phyloP scores from a whole-genome alignment of 192 early-diverging fungal species.

The Mortierella claussenii region DNA sequence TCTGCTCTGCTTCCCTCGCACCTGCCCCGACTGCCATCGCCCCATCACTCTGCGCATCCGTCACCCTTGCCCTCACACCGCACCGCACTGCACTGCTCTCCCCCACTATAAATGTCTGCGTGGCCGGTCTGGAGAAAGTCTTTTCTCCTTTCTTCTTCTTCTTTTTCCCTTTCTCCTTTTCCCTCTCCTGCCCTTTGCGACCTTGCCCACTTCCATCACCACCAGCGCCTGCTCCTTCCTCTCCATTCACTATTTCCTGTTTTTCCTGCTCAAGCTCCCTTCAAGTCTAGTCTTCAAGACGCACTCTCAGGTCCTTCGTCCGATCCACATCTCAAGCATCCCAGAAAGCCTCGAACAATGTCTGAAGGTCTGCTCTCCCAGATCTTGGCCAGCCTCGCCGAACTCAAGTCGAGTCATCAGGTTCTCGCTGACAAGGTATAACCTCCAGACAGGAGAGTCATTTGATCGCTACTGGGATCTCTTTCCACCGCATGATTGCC shows the following conservation, averaged over 20 bases:
- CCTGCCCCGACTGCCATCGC: no score
- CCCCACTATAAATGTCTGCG: no score
- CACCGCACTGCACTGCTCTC: no score
- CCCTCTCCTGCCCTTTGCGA: constrained; percentile 9
- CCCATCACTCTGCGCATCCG: no score
- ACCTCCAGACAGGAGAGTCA: no score
- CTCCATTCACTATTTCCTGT: not conserved
- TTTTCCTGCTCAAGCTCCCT: no score
- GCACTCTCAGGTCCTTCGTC: no score
- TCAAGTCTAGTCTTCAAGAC: no score
- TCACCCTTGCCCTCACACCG: no score
- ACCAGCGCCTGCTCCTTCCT: not conserved
- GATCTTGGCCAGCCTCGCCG: constrained; percentile 33
- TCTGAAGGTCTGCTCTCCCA: constrained; percentile 44
- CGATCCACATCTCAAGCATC: not conserved
- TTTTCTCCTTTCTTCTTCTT: constrained; percentile 19
- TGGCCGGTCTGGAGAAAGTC: not conserved
- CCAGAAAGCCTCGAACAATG: constrained; percentile 9
- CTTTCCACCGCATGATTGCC: not conserved
- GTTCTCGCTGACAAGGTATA: constrained; percentile 43
- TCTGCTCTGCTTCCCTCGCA: no score
- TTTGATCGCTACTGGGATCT: no score
- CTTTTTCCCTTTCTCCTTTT: constrained; percentile 33
- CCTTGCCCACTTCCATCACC: constrained; percentile 6
- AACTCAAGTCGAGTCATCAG: constrained; percentile 37